Base-by-base conservation (phyloP, 169 alveolate genomes). In the Eimeria necatrix region DNA sequence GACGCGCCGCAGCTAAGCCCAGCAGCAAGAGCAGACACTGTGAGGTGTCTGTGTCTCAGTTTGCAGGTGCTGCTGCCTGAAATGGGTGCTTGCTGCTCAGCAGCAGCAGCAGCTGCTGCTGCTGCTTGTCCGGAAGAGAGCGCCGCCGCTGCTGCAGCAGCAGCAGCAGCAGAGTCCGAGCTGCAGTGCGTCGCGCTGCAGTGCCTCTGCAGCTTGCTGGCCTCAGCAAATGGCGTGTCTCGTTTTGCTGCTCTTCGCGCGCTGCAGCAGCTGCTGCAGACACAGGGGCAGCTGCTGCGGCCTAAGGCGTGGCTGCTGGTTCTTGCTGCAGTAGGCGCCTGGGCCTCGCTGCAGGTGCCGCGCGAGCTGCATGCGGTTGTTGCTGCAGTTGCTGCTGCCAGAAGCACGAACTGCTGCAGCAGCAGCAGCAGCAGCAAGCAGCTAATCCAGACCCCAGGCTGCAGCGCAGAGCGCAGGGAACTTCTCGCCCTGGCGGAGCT, bases 201-300 rank as follows among this genome's bases (percentile, higher is more conserved):
- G 87, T 5, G 87, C 10, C 61, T 76, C 59, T 76, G 87, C 87
- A 14, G 87, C 20, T 22, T 76, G 32, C 87, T 76, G 8, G 87
- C 87, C 14, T 56, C 64, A 76, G 61, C 56, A 76, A 20, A 76
- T 22, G 87, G 61, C 14, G 87, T n/a, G 0, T 46, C 64, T 4
- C 56, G 87, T 9, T 76, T 76, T 76, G 87, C 87, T 76, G 87
- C 87, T 4, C 87, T 76, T 6, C 59, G 87, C 48, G 12, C 87
- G 24, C 61, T 76, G 87, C 87, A 76, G 87, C 87, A 76, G 87
- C 87, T 76, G 87, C 87, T 76, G 87, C 87, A 41, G 61, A 76
- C 87, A 6, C 87, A 46, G 16, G 87, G 87, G 64, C 87, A 76
- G 87, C 61, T 76, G 87, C 87, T 76, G 87, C 56, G 10, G 41